Base-by-base conservation (phyloP, 2,329 filamentous ascomycete genomes). In the Cercospora sp. region DNA sequence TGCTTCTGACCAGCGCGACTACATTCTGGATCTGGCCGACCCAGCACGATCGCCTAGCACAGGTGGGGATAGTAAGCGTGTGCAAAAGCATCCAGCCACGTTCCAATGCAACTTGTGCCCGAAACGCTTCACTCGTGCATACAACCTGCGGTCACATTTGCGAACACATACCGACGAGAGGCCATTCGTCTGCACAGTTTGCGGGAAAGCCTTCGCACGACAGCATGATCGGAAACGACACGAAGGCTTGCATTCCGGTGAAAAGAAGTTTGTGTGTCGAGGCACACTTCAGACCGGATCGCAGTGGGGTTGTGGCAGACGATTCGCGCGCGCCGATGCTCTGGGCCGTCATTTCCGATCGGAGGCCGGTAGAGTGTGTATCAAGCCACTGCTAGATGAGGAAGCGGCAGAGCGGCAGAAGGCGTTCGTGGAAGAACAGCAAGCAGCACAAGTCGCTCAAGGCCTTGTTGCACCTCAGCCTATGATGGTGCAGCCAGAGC, bases 181-280 rank as follows among this genome's bases (percentile, higher is more conserved):
- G 59, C 95, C 95, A 0, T 99, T 98, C 76, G 94, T 98, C 2
- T 99, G 95, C 78, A 97, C 92, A 0, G 93, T 98, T 8, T 99
- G 95, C 74, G 92, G 93, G 63, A 99, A 99, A 80, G 95, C 95
- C 0, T 99, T 99, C 81, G 95, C 95, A 5, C 90, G 95, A 28
- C 95, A 99, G 78, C 95, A 99, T 78, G 95, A 99, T 79, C 90
- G 95, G 57, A 99, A 99, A 81, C 90, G 95, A 45, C 95, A 99
- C 80, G 95, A 99, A 81, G 94, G 94, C 45, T 83, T 99, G 51
- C 95, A 99, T 77, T 96, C 92, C 0, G 95, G 95, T 51, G 95
- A 99, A 82, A 99, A 98, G 87, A 98, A 97, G 78, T 99, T 98
- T 78, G 92, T 98, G 7, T 99, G 95, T 81, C 93, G 93, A 73